Evolutionary conservation across 345 rosid species (phyloP).

Genomic region (Gynandropsis gynandra): DNA sequence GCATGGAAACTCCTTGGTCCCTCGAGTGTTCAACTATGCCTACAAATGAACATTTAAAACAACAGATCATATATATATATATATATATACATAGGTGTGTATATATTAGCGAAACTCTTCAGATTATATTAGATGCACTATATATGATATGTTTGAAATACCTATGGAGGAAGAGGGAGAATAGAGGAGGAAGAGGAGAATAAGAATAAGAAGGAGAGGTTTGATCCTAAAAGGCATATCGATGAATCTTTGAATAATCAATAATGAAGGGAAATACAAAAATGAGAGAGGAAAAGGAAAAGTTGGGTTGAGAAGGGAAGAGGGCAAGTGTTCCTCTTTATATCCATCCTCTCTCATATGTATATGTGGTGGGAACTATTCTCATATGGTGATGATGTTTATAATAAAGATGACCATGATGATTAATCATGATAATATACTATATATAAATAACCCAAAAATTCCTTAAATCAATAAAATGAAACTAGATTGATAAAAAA

Average conservation of each 20-base stretch:
- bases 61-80: background rate
- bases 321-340: constrained; percentile 25
- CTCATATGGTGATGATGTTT: constrained; percentile 20
- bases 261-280: too few species aligned
- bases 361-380: constrained; percentile 24
- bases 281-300: too few species aligned
- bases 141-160: constrained; percentile 5
- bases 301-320: constrained; percentile 17
- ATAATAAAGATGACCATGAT: constrained; percentile 28
- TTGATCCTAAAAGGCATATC: constrained; percentile 42
- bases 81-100: background rate
- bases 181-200: constrained; percentile 33
- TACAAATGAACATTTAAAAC: background rate
- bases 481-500: too few species aligned
- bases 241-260: background rate
- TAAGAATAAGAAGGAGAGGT: constrained; percentile 31
- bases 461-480: too few species aligned
- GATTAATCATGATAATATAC: too few species aligned
- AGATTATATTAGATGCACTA: background rate
- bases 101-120: too few species aligned
- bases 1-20: too few species aligned
- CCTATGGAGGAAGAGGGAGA: constrained; percentile 27
- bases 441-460: too few species aligned
- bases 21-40: too few species aligned
- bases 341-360: constrained; percentile 20